Percentiles rank a stretch among this genome's conserved stretches.
phyloP scores from a whole-genome alignment of 2,329 filamentous ascomycete genomes.

The Plectosphaerella plurivora region DNA sequence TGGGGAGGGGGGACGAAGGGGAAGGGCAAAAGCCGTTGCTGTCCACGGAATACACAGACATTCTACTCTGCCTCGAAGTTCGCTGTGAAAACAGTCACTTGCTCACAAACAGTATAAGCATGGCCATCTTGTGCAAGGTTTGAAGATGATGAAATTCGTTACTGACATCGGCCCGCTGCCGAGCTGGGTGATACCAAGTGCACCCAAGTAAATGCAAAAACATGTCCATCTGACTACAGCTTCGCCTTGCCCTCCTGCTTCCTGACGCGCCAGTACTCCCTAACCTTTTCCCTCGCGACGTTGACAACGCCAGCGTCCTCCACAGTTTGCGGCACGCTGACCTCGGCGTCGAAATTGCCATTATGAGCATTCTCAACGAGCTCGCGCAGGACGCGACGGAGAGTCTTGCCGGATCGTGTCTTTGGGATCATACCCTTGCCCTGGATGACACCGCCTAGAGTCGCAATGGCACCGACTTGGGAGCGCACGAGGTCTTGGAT shows the following conservation, averaged over 20 bases:
- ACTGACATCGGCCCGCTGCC: too few relatives aligned
- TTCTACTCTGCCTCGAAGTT: too few relatives aligned
- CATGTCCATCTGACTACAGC: conserved; percentile 25
- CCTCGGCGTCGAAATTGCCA: conserved; percentile 66
- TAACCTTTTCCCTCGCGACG: conserved; percentile 65
- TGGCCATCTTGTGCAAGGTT: too few relatives aligned
- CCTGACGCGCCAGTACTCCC: conserved; percentile 66
- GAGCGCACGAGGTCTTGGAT: conserved; percentile 69
- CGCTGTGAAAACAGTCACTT: not conserved
- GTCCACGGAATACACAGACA: not conserved
- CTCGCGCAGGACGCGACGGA: conserved; percentile 76
- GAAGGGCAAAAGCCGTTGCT: not conserved
- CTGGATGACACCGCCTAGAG: conserved; percentile 79
- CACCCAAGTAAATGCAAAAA: not conserved
- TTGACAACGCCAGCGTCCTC: conserved; percentile 75
- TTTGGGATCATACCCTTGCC: conserved; percentile 86
- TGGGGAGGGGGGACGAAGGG: not conserved
- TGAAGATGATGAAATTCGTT: not conserved
- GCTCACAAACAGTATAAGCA: too few relatives aligned
- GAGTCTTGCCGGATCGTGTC: conserved; percentile 87
- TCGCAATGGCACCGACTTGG: conserved; percentile 84
- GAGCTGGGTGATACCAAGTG: not conserved
- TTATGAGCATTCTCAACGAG: conserved; percentile 77
- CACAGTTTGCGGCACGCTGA: conserved; percentile 77
- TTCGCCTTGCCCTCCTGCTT: conserved; percentile 44